Conservation (phyloP, 495 filamentous ascomycete species). For the Podospora tetraspora region DNA sequence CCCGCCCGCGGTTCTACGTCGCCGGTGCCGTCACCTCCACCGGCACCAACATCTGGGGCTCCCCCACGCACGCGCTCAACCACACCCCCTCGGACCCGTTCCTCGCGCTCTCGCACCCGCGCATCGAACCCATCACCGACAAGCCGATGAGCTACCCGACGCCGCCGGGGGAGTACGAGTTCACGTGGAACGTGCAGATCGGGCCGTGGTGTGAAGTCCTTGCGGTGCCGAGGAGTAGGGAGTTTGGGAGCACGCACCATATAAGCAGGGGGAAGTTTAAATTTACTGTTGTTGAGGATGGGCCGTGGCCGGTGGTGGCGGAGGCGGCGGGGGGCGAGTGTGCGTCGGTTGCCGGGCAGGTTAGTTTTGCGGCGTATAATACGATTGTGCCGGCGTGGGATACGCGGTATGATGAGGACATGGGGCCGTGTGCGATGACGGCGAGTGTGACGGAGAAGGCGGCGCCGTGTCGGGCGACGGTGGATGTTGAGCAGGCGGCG, state of each 20-base stretch:
- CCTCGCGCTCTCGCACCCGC: background rate
- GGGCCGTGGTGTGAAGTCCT: background rate
- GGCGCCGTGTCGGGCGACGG: slow-evolving; percentile 4
- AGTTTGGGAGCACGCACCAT: background rate
- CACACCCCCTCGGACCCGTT: background rate
- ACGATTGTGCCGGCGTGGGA: background rate
- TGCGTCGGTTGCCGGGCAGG: slow-evolving; percentile 1
- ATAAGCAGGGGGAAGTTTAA: background rate
- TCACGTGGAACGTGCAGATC: slow-evolving; percentile 2
- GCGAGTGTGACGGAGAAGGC: background rate
- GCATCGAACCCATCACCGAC: background rate
- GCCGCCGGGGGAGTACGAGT: slow-evolving; percentile 7
- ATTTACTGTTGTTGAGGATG: background rate
- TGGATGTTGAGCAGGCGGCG: background rate
- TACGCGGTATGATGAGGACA: background rate
- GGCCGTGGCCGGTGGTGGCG: slow-evolving; percentile 1
- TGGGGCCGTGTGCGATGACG: background rate
- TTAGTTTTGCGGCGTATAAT: background rate
- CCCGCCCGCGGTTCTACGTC: background rate
- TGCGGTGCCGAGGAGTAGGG: background rate
- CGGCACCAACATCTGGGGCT: background rate
- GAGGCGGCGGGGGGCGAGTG: background rate
- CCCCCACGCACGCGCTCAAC: background rate
- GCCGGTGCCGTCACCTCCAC: background rate
- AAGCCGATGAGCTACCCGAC: background rate